Percentiles rank a stretch among this genome's conserved stretches.
Conservation (phyloP, 306 rosid species). For the Fagus crenata region DNA sequence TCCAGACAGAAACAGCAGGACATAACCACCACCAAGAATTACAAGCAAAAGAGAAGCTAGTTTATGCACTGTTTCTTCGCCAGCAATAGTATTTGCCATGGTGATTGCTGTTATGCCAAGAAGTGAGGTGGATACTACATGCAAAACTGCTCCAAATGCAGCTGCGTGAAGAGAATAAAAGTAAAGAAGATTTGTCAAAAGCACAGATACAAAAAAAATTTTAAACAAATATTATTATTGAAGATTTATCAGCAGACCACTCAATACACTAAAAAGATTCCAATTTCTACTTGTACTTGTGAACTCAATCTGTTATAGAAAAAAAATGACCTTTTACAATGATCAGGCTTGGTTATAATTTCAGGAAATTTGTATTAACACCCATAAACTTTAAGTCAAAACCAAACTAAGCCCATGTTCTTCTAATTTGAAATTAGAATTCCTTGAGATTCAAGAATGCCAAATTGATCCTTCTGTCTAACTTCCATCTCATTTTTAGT, state of each 20-base stretch:
- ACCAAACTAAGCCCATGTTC: too few species aligned
- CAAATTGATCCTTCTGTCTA: too few species aligned
- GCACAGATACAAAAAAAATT: slow-evolving; percentile 7
- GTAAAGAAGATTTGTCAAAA: slow-evolving; percentile 16
- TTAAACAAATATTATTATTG: not conserved
- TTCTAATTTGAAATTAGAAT: too few species aligned
- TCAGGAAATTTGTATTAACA: too few species aligned
- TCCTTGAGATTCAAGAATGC: too few species aligned
- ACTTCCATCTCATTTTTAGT: too few species aligned
- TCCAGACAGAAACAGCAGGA: slow-evolving; percentile 66
- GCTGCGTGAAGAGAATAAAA: slow-evolving; percentile 51
- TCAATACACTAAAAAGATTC: not conserved
- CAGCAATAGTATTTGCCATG: slow-evolving; percentile 97
- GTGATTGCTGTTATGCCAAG: slow-evolving; percentile 97
- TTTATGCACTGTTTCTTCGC: slow-evolving; percentile 97
- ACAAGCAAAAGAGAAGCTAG: slow-evolving; percentile 90
- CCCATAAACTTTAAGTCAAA: too few species aligned
- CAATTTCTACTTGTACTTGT: not conserved
- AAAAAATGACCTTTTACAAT: too few species aligned
- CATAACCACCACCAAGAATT: slow-evolving; percentile 82
- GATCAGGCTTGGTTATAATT: too few species aligned
- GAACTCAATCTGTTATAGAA: not conserved
- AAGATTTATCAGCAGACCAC: not conserved
- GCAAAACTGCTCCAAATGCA: slow-evolving; percentile 95
- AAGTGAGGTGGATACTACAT: slow-evolving; percentile 87